Evolutionary conservation across 1,284 basidiomycete genomes (phyloP), one percentile per base, ranked within the genome.

Genomic region (Ceratobasidium sp.): DNA sequence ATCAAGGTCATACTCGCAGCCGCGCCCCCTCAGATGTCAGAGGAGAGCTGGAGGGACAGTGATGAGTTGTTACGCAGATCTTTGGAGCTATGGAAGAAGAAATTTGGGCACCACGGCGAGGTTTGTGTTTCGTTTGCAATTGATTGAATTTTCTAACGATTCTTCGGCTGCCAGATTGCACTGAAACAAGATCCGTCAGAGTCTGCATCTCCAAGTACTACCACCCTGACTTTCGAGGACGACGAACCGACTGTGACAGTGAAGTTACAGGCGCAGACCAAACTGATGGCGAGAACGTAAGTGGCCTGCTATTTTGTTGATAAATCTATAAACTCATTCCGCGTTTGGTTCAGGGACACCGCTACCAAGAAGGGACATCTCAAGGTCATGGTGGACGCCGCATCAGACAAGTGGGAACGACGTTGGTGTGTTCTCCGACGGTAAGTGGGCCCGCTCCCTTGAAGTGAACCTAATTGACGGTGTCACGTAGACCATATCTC

Each of bases 341-440:
- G 62, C 41, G 41, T 54, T 75, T 64, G 13, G 65, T 27, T 37
- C 59, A 96, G 94, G 77, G 92, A 96, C 79, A 88, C 87, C 31
- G 87, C 91, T 6, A 92, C 93, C 14, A 96, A 95, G 85, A 92
- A 90, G 79, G 96, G 96, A 5, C 85, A 91, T 80, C 84, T 98
- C 64, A 83, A 89, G 81, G 87, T 96, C 76, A 86, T 98, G 75
- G 87, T 87, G 31, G 90, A 98, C 80, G 92, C 95, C 7, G 88
- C 87, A 41, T 88, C 89, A 77, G 90, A 95, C 80, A 81, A 84
- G 22, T 98, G 97, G 96, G 88, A 90, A 77, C 89, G 88, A 80
- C 85, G 90, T 56, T 95, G 92, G 89, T 96, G 97, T 80, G 92
- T 95, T 14, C 85, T 98, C n/a, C 88, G 90, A 80, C 88, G 95